Evolutionary conservation across 2,329 filamentous ascomycete genomes (phyloP), one percentile per base, ranked within the genome.

Genomic region (Xylaria sp.): DNA sequence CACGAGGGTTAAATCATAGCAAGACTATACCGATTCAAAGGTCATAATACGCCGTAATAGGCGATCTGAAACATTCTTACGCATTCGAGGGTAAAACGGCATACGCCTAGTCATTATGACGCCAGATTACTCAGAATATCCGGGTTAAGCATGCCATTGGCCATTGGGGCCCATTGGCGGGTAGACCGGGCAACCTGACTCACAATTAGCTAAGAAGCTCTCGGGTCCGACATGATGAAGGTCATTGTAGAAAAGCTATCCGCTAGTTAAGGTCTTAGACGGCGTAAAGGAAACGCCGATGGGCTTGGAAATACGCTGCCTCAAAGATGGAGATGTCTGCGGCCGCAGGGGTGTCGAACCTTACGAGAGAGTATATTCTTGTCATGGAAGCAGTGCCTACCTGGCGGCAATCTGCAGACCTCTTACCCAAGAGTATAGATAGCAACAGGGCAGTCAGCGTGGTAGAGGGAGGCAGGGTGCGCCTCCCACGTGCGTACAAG

Each of bases 351-450:
- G 16, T 26, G 9, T 26, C 24, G 9, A 26, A 26, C 24, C 24
- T 9, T 26, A 9, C 24, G 9, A 26, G 19, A 13, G n/a, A 7
- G 22, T 16, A 22, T 47, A 45, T 44, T 55, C 34, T 46, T 48
- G 48, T 51, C 38, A 39, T 59, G 29, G 43, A 50, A 49, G 56
- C 56, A 55, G 21, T 47, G 57, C 57, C 51, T 17, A 22, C 39
- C 50, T 60, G 50, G 44, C 18, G 57, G 45, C 17, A 54, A 40
- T 46, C 34, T 54, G 51, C 51, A 57, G 48, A 52, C 46, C 44
- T 21, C 54, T 57, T 50, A 57, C 54, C 44, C 55, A 54, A 52
- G 54, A 51, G 54, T 54, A 52, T 54, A 51, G 41, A 47, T 21
- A 46, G 49, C 34, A 46, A 51, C 39, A 42, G 18, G 17, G 34